These are phyloP conservation scores for Amphibolis antarctica DNA, from an alignment of 106 monocot species.

Conservation along the genomic window DNA sequence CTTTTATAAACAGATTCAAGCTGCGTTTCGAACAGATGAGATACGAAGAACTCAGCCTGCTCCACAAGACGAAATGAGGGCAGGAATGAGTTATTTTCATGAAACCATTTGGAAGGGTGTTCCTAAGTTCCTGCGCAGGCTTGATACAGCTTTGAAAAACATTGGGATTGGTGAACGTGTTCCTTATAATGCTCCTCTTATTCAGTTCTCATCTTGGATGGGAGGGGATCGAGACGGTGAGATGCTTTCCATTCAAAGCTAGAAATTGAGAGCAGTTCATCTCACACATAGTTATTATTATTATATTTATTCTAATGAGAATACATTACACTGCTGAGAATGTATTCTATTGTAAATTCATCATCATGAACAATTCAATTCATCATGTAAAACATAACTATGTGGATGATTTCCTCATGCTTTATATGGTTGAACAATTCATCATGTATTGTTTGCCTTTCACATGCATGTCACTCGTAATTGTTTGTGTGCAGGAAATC, in stretches of 20 bases:
- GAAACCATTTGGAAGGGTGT: constrained; percentile 99
- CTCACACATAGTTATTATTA: no score
- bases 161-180: constrained; percentile 89
- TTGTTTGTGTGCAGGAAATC: constrained; percentile 51
- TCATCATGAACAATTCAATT: no score
- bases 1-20: constrained; percentile 56
- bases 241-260: neutral
- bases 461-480: neutral
- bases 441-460: neutral
- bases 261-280: no score
- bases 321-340: no score
- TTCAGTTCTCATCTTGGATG: constrained; percentile 99
- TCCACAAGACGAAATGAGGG: constrained; percentile 98
- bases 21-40: constrained; percentile 97
- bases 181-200: constrained; percentile 93
- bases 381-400: no score
- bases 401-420: neutral
- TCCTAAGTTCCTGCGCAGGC: constrained; percentile 81
- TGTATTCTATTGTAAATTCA: no score
- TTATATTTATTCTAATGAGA: no score
- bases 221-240: constrained; percentile 99
- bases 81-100: constrained; percentile 99
- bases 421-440: neutral
- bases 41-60: constrained; percentile 87
- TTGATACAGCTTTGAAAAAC: constrained; percentile 90